Evolutionary conservation across 2,329 filamentous ascomycete genomes (phyloP), one percentile per base, ranked within the genome.

Genomic region (Aspergillus sp.): DNA sequence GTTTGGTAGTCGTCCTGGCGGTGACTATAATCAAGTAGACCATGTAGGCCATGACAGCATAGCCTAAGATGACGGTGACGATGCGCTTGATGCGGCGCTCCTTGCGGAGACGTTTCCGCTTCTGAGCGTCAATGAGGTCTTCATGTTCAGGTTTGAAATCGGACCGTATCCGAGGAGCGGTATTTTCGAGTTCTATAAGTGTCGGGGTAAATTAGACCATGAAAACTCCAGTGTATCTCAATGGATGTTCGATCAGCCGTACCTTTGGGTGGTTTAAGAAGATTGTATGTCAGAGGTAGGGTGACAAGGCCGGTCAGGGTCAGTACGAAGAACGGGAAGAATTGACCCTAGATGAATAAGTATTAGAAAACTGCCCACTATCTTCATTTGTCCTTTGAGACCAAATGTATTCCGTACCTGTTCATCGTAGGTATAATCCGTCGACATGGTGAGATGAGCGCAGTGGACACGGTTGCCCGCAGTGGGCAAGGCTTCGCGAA

Each of bases 281-380:
- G 86, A 64, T 87, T 90, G 78, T 96, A 96, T 69, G 93, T 96
- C 70, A 96, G 84, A 61, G 93, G 93, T 58, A 96, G 79, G 35
- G 95, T 97, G 77, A 97, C 84, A 66, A 99, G 86, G 70, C 88
- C 87, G 62, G 89, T 87, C 70, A 98, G 84, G 44, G 93, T 97
- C 73, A 97, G 87, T 78, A 98, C 89, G 82, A 99, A 99, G 85
- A 96, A 96, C 66, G 96, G 95, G 83, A 97, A 99, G 82, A 97
- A 97, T 85, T 97, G 91, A 69, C 92, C 93, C 86, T 95, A 21
- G 49, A 55, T 39, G 5, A 45, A 17, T 52, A 57, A 17, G 59
- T 39, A 50, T 37, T 24, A 37, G 46, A 11, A 40, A n/a, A 11
- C 6, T n/a, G 15, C 6, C 11, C 6, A 17, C 15, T 37, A 33